Evolutionary conservation across 768 basidiomycete species (phyloP).

Genomic region (Termitomyces sp.): DNA sequence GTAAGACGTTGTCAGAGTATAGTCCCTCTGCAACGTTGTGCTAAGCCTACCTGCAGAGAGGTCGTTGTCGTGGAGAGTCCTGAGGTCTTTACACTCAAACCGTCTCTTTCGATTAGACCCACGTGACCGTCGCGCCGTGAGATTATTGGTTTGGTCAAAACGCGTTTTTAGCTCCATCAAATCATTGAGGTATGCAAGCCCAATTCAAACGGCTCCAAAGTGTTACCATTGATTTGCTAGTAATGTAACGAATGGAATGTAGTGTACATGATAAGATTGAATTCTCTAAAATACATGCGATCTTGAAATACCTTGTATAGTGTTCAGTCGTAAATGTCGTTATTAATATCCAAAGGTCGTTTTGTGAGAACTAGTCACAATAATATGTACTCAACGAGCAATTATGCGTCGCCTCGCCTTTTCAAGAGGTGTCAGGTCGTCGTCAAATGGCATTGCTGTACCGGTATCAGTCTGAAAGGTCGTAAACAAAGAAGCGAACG

Average conservation of each 20-base stretch:
- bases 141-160: too few species aligned
- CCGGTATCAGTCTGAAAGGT: slow-evolving; percentile 8
- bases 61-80: too few species aligned
- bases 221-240: neutral
- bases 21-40: too few species aligned
- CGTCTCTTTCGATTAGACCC: too few species aligned
- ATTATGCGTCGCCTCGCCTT: slow-evolving; percentile 53
- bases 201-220: neutral
- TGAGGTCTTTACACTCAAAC: too few species aligned
- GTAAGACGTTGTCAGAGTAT: too few species aligned
- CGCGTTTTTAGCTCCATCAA: too few species aligned
- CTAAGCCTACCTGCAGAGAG: too few species aligned
- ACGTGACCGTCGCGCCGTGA: too few species aligned
- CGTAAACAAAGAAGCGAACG: neutral
- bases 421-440: slow-evolving; percentile 65
- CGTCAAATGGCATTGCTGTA: slow-evolving; percentile 40
- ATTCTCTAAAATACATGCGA: neutral
- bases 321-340: slow-evolving; percentile 7
- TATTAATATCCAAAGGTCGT: neutral
- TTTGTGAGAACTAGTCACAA: neutral
- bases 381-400: neutral
- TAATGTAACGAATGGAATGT: neutral
- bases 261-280: neutral
- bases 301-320: neutral
- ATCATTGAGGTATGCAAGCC: too few species aligned